Conservation (phyloP, 345 rosid genomes). For the Sonneratia alba region DNA sequence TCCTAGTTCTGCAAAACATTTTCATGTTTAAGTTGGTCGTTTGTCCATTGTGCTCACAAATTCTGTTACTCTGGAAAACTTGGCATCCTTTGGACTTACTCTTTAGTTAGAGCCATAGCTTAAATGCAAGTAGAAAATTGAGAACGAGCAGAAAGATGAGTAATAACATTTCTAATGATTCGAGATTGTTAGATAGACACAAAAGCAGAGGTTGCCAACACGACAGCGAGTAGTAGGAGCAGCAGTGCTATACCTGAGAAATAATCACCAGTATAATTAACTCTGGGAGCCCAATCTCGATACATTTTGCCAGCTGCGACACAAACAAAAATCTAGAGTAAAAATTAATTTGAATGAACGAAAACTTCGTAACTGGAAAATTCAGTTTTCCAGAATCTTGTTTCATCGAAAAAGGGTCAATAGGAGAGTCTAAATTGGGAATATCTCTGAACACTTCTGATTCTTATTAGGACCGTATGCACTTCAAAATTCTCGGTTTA, state of each 20-base stretch:
- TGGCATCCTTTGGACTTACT: too few species aligned
- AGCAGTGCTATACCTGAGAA: constrained; percentile 49
- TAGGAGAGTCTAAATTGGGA: too few species aligned
- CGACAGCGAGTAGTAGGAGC: not conserved
- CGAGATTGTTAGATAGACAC: not conserved
- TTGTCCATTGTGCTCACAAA: too few species aligned
- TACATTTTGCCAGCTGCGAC: constrained; percentile 33
- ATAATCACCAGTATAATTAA: constrained; percentile 48
- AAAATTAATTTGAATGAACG: not conserved
- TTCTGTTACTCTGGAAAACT: too few species aligned
- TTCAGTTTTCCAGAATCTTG: too few species aligned
- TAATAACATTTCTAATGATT: not conserved
- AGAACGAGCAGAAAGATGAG: not conserved
- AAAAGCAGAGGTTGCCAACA: not conserved
- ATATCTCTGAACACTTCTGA: too few species aligned
- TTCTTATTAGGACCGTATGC: too few species aligned
- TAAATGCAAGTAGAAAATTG: not conserved
- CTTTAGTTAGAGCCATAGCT: not conserved
- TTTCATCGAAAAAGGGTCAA: too few species aligned
- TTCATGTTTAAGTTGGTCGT: too few species aligned
- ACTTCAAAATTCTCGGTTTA: not conserved
- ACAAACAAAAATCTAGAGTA: not conserved
- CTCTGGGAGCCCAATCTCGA: constrained; percentile 81
- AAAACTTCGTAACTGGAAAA: not conserved
- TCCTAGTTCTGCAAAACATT: too few species aligned